Evolutionary conservation across 192 early-diverging fungal genomes (phyloP).

Genomic region (Physocladia obscura): DNA sequence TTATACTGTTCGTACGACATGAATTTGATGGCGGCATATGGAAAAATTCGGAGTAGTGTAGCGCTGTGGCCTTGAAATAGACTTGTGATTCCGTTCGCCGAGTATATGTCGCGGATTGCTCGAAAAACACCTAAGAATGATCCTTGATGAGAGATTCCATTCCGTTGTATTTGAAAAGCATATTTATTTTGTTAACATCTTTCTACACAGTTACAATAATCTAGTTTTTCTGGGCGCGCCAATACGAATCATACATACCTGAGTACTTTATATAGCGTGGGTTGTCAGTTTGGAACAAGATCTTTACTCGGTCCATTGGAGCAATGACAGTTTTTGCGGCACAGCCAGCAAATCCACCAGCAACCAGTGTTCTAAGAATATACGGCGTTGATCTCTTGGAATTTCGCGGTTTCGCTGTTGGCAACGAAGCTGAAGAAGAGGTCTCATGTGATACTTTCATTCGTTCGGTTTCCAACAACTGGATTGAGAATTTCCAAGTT

Average conservation of each 20-base stretch:
- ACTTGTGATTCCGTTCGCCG: slow-evolving; percentile 68
- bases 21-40: slow-evolving; percentile 96
- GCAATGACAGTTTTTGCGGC: slow-evolving; percentile 58
- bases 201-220: not conserved
- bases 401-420: too few relatives aligned
- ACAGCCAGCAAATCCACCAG: slow-evolving; percentile 61
- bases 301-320: slow-evolving; percentile 59
- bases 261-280: slow-evolving; percentile 49
- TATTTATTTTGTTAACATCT: too few relatives aligned
- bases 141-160: slow-evolving; percentile 48
- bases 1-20: slow-evolving; percentile 92
- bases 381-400: slow-evolving; percentile 40
- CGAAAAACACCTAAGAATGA: slow-evolving; percentile 78
- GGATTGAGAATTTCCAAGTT: too few relatives aligned
- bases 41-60: slow-evolving; percentile 91
- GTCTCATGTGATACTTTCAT: too few relatives aligned
- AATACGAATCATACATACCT: slow-evolving; percentile 41
- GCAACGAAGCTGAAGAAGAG: too few relatives aligned
- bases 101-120: slow-evolving; percentile 74
- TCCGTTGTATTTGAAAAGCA: too few relatives aligned
- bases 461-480: too few relatives aligned
- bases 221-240: not conserved
- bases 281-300: slow-evolving; percentile 57
- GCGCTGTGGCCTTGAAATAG: slow-evolving; percentile 95
- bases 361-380: slow-evolving; percentile 51